Evolutionary conservation across 352 stramenopile species (phyloP), one percentile per base, ranked within the genome.

Genomic region (Poterioochromonas sp.): DNA sequence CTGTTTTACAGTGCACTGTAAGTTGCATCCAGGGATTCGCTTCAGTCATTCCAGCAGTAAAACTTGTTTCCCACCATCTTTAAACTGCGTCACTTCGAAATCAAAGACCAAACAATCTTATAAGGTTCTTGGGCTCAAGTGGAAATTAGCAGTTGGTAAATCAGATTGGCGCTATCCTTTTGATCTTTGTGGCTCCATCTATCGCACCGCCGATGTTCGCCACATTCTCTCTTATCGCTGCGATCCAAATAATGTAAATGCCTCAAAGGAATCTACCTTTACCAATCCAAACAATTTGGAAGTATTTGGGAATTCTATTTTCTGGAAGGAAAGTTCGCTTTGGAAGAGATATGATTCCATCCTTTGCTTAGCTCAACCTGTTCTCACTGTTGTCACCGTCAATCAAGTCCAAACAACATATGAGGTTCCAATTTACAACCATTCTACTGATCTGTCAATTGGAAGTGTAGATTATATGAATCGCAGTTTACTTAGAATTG

Each of bases 131-230:
- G n/a, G 2, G 12, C 53, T 64, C 8, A n/a, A 32, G 53, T 64
- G 11, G 11, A 11, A 15, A 11, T 35, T 64, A n/a, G 8, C 2
- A 64, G 29, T 8, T 15, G 53, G 53, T 35, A 64, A n/a, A 32
- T n/a, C n/a, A 35, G 53, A 64, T 64, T 64, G 53, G 53, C 53
- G n/a, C 8, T 64, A 64, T 64, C 53, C 53, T 34, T 64, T 64
- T 26, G 53, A 64, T 35, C 53, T 64, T 26, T 64, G 53, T 64
- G 53, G 18, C 11, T 8, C 8, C 8, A 35, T 64, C 3, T 64
- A 64, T 64, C 53, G 53, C 29, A 15, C 29, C 2, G 18, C 2
- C 3, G 53, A 64, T 35, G 29, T 64, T 32, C 8, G 11, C 2
- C 12, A 15, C 3, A 15, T 64, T n/a, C 29, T 64, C 2, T 64